Conservation (phyloP, 2,329 filamentous ascomycete species). For the Sphaerostilbella broomeana region DNA sequence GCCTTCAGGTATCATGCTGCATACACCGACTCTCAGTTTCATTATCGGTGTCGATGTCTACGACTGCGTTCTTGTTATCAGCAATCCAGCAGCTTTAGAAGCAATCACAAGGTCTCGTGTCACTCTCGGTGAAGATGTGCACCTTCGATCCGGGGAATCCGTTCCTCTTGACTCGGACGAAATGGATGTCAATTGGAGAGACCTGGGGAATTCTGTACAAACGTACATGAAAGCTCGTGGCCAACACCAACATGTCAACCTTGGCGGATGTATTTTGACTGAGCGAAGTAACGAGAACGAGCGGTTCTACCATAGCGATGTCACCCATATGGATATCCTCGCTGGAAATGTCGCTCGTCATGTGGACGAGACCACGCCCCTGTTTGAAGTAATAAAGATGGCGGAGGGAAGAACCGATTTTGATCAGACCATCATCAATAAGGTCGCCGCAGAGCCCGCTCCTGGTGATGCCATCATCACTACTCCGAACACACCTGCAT, state of each 20-base stretch:
- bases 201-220: slow-evolving; percentile 48
- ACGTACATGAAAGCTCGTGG: slow-evolving; percentile 54
- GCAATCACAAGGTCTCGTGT: slow-evolving; percentile 73
- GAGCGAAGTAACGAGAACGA: slow-evolving; percentile 55
- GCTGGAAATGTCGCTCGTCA: slow-evolving; percentile 50
- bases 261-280: slow-evolving; percentile 50
- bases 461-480: slow-evolving; percentile 66
- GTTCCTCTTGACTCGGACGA: slow-evolving; percentile 47
- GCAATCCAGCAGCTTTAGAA: slow-evolving; percentile 76
- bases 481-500: slow-evolving; percentile 33
- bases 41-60: slow-evolving; percentile 91
- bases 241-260: slow-evolving; percentile 46
- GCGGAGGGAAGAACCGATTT: slow-evolving; percentile 77
- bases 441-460: slow-evolving; percentile 57
- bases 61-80: slow-evolving; percentile 90
- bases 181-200: slow-evolving; percentile 44
- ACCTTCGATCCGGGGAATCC: slow-evolving; percentile 69
- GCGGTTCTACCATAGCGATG: slow-evolving; percentile 45
- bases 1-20: slow-evolving; percentile 82
- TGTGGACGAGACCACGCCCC: slow-evolving; percentile 47
- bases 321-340: slow-evolving; percentile 50
- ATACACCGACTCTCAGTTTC: slow-evolving; percentile 84
- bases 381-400: slow-evolving; percentile 79
- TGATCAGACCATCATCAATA: slow-evolving; percentile 60
- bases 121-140: slow-evolving; percentile 76